phyloP scores from a whole-genome alignment of 805 yeast genomes.

The Candida nitratophila region DNA sequence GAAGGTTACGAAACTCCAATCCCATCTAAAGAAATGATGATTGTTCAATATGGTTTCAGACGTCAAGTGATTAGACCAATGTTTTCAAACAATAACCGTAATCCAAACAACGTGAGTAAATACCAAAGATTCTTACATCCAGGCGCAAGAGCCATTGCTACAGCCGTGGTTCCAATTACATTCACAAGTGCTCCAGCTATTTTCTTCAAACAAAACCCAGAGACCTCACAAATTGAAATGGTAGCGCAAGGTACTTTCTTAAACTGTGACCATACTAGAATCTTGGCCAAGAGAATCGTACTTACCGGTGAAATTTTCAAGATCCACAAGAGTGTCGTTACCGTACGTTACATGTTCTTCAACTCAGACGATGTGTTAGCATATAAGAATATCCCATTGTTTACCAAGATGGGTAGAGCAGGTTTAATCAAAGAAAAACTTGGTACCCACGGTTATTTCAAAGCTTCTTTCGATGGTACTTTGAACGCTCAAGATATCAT shows the following conservation, averaged over 20 bases:
- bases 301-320: conserved; percentile 93
- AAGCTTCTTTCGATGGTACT: conserved; percentile 89
- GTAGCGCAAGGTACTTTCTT: conserved; percentile 88
- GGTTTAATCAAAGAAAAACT: conserved; percentile 92
- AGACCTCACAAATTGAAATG: conserved; percentile 46
- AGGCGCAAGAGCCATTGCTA: conserved; percentile 68
- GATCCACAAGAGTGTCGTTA: conserved; percentile 87
- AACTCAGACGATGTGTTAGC: conserved; percentile 80
- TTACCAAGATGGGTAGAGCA: conserved; percentile 86
- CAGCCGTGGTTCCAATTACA: conserved; percentile 80
- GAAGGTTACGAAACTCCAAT: conserved; percentile 84
- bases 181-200: conserved; percentile 82
- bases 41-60: conserved; percentile 92
- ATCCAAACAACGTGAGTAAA: conserved; percentile 81
- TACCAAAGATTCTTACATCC: conserved; percentile 78
- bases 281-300: conserved; percentile 80
- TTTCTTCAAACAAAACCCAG: conserved; percentile 57
- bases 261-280: conserved; percentile 77
- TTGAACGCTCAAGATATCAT: conserved; percentile 87
- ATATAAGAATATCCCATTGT: conserved; percentile 87
- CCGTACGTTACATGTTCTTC: conserved; percentile 96
- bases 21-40: conserved; percentile 70
- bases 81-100: conserved; percentile 71
- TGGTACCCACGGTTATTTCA: conserved; percentile 98
- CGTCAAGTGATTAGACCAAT: conserved; percentile 77